Percentiles rank a stretch among this genome's conserved stretches.
Conservation (phyloP, 805 yeast species). For the Hanseniaspora guilliermondii region DNA sequence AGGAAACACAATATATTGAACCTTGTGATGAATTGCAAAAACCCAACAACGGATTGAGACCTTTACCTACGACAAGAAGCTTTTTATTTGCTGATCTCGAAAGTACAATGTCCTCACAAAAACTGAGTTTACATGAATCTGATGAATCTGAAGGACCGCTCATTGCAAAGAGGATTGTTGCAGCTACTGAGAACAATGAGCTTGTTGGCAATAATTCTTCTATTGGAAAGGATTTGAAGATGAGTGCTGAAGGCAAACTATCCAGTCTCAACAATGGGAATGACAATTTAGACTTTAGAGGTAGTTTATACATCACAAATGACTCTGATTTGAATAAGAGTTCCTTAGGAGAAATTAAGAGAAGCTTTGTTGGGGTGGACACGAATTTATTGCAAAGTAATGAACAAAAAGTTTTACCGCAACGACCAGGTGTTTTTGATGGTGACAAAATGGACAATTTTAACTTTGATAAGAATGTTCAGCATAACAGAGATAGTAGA, state of each 20-base stretch:
- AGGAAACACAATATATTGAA: not conserved
- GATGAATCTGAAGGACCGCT: not conserved
- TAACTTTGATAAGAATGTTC: not conserved
- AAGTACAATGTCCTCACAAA: not conserved
- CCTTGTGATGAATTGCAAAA: not conserved
- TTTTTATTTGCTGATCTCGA: conserved; percentile 7
- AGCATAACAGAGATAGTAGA: conserved; percentile 10
- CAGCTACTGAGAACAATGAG: not conserved
- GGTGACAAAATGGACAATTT: not conserved
- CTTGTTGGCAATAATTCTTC: not conserved
- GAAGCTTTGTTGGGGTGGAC: not conserved
- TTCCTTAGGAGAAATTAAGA: not conserved
- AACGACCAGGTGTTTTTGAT: not conserved
- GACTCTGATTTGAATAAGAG: conserved; percentile 7
- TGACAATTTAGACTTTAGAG: conserved; percentile 2
- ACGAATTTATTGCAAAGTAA: not conserved
- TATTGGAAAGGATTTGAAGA: not conserved
- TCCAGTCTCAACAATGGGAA: not conserved
- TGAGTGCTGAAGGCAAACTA: not conserved
- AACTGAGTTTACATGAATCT: not conserved
- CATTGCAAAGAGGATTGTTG: conserved; percentile 1
- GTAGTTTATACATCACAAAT: conserved; percentile 6
- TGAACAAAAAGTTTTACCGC: not conserved
- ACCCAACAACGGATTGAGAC: not conserved
- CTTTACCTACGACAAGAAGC: not conserved